phyloP scores from a whole-genome alignment of 805 yeast genomes.

The Saccharomycopsis oosterbeekiorum region DNA sequence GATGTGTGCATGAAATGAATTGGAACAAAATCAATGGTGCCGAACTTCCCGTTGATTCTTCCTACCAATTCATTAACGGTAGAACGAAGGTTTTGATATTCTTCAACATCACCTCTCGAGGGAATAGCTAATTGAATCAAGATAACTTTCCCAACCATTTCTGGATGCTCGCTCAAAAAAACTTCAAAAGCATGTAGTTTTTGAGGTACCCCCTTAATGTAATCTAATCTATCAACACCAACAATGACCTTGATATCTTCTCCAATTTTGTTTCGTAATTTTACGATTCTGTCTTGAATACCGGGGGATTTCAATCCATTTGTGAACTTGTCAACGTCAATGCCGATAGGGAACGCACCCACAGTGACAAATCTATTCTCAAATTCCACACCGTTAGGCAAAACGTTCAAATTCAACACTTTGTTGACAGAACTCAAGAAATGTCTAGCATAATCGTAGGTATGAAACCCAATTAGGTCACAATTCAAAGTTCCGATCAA shows the following conservation, averaged over 20 bases:
- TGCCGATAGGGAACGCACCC: constrained; percentile 99
- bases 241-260: constrained; percentile 77
- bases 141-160: constrained; percentile 96
- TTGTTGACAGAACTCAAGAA: constrained; percentile 83
- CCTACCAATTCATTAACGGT: constrained; percentile 96
- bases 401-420: constrained; percentile 68
- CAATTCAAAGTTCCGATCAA: constrained; percentile 87
- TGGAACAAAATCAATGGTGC: constrained; percentile 95
- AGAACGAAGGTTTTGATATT: constrained; percentile 86
- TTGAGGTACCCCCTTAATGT: constrained; percentile 97
- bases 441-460: constrained; percentile 98
- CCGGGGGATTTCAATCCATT: constrained; percentile 58
- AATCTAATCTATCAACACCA: constrained; percentile 94
- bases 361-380: constrained; percentile 69
- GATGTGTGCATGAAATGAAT: constrained; percentile 94
- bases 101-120: constrained; percentile 95
- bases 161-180: constrained; percentile 86
- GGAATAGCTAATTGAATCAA: constrained; percentile 97
- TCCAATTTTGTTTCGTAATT: constrained; percentile 53
- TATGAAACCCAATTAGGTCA: constrained; percentile 94
- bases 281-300: constrained; percentile 58
- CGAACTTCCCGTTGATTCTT: constrained; percentile 90
- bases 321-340: constrained; percentile 84
- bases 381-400: constrained; percentile 84
- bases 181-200: constrained; percentile 94